A percentile compares a stretch with the other conserved stretches of the same genome.
Evolutionary conservation across 169 alveolate species (phyloP).

Genomic region (Eimeria necatrix): DNA sequence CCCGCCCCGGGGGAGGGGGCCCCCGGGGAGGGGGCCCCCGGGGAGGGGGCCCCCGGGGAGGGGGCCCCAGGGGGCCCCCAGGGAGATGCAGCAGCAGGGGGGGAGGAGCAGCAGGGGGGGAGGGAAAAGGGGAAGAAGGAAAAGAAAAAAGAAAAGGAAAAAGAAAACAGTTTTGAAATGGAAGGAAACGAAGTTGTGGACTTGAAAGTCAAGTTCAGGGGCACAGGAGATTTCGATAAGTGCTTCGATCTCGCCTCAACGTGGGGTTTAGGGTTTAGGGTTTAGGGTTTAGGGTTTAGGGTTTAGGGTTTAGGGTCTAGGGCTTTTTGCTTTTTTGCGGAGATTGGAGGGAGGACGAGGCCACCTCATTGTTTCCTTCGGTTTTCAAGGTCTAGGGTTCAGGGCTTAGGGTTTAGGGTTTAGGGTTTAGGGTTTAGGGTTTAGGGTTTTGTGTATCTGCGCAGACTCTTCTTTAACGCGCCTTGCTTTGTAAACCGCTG

Average conservation of each 20-base stretch:
- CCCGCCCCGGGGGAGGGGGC: constrained; percentile 12
- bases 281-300: constrained; percentile 36
- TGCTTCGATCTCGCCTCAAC: constrained; percentile 47
- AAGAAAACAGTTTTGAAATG: background rate
- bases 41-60: constrained; percentile 80
- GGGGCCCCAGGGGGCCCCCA: background rate
- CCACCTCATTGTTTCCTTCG: no score
- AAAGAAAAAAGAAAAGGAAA: background rate
- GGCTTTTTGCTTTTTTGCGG: no score
- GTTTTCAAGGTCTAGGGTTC: no score
- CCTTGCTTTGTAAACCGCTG: constrained; percentile 77
- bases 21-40: constrained; percentile 61
- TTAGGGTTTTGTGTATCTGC: background rate
- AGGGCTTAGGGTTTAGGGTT: background rate
- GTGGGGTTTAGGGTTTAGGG: constrained; percentile 42
- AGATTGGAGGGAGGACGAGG: no score
- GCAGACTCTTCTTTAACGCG: constrained; percentile 61
- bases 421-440: constrained; percentile 4
- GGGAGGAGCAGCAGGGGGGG: background rate
- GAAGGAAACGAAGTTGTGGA: background rate
- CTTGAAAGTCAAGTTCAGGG: constrained; percentile 17
- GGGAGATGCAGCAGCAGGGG: background rate
- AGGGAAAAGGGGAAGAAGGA: background rate
- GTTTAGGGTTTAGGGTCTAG: constrained; percentile 44
- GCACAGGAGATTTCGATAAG: constrained; percentile 63